phyloP scores from a whole-genome alignment of 139 green algal species.

The Tetraselmis chui region DNA sequence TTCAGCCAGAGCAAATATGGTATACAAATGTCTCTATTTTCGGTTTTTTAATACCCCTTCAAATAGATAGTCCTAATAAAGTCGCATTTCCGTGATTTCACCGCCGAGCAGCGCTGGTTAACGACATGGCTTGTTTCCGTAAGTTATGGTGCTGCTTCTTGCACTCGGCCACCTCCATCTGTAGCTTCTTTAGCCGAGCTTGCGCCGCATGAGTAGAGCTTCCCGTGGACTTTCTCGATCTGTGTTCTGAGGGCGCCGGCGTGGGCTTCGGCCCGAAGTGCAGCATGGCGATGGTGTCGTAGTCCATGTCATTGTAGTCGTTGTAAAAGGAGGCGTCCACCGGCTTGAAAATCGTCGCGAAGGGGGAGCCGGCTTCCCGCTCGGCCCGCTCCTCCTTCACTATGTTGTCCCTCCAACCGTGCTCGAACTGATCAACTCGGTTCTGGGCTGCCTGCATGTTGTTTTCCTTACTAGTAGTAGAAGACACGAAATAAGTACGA shows the following conservation, averaged over 20 bases:
- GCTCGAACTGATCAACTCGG: not conserved
- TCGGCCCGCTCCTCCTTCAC: not conserved
- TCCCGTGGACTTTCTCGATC: too few relatives aligned
- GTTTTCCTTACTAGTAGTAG: too few relatives aligned
- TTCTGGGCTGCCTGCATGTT: not conserved
- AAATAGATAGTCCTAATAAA: too few relatives aligned
- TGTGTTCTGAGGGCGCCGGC: too few relatives aligned
- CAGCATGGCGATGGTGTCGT: not conserved
- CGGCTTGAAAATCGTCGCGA: not conserved
- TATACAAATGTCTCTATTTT: too few relatives aligned
- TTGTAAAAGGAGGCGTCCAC: not conserved
- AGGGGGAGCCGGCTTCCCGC: not conserved
- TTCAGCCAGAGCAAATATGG: too few relatives aligned
- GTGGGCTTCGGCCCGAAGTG: not conserved
- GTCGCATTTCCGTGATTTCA: too few relatives aligned
- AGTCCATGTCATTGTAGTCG: not conserved
- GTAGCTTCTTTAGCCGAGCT: not conserved
- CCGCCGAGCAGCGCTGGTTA: too few relatives aligned
- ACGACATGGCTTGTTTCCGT: too few relatives aligned
- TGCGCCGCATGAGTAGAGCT: too few relatives aligned
- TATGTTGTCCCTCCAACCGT: not conserved
- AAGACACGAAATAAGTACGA: too few relatives aligned
- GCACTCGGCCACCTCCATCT: not conserved
- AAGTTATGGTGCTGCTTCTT: not conserved
- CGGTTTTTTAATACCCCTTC: too few relatives aligned